phyloP scores from a whole-genome alignment of 805 yeast genomes.

The Torulaspora microellipsoides region DNA sequence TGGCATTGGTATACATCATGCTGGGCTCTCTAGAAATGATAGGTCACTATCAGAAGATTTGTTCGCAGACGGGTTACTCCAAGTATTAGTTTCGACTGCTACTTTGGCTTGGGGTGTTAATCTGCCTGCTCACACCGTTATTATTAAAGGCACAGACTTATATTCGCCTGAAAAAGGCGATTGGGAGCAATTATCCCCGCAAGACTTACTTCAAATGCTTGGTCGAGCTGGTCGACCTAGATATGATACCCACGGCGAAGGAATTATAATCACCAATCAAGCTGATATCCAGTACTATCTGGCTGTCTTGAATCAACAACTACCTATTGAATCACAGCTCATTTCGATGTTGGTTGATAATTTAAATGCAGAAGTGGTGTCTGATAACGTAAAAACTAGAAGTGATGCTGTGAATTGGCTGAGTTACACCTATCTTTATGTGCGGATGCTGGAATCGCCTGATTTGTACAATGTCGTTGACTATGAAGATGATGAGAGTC shows the following conservation, averaged over 20 bases:
- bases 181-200: conserved; percentile 92
- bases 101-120: conserved; percentile 98
- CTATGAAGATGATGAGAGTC: conserved; percentile 45
- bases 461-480: conserved; percentile 71
- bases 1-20: conserved; percentile 91
- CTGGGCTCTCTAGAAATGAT: conserved; percentile 73
- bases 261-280: conserved; percentile 85
- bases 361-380: conserved; percentile 81
- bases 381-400: conserved; percentile 57
- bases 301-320: conserved; percentile 84
- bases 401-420: conserved; percentile 79
- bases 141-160: conserved; percentile 88
- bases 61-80: conserved; percentile 83
- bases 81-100: conserved; percentile 82
- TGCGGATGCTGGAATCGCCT: conserved; percentile 74
- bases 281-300: conserved; percentile 82
- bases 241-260: conserved; percentile 88
- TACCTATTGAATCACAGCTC: conserved; percentile 89
- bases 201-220: conserved; percentile 93
- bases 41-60: conserved; percentile 76
- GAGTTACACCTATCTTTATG: conserved; percentile 68
- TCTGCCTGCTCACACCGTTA: conserved; percentile 90
- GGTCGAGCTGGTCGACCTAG: conserved; percentile 98
- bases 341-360: conserved; percentile 65
- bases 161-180: conserved; percentile 86